Percentiles rank a stretch among this genome's conserved stretches.
These are phyloP conservation scores for Metschnikowia shivogae DNA, from an alignment of 805 yeast species.

Conservation along the genomic window DNA sequence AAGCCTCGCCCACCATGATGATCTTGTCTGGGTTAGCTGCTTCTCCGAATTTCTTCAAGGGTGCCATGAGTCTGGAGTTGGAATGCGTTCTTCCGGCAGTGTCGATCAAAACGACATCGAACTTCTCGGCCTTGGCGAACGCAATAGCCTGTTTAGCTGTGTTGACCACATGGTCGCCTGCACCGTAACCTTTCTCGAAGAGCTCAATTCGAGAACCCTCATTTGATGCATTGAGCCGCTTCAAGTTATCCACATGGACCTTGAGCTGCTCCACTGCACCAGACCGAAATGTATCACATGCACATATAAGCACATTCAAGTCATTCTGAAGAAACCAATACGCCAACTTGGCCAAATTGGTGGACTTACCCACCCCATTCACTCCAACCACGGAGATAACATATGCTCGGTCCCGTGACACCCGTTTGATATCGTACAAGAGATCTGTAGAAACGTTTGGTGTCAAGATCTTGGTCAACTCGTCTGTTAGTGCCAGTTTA, in stretches of 20 bases:
- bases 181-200: conserved; percentile 94
- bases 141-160: conserved; percentile 90
- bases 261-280: conserved; percentile 98
- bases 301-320: conserved; percentile 81
- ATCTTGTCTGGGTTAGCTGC: conserved; percentile 95
- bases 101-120: conserved; percentile 87
- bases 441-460: conserved; percentile 90
- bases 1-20: conserved; percentile 97
- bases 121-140: conserved; percentile 63
- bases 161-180: conserved; percentile 88
- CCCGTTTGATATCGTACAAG: conserved; percentile 68
- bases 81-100: conserved; percentile 98
- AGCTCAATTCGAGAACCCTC: conserved; percentile 55
- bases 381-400: conserved; percentile 98
- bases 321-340: conserved; percentile 93
- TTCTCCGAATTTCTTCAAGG: conserved; percentile 88
- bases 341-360: conserved; percentile 89
- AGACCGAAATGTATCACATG: conserved; percentile 96
- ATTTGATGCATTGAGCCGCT: conserved; percentile 53
- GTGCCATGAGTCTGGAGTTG: conserved; percentile 92
- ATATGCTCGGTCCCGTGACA: conserved; percentile 55
- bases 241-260: conserved; percentile 85
- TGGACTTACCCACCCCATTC: conserved; percentile 96
- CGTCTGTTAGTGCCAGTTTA: conserved; percentile 58
- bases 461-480: conserved; percentile 71